A percentile compares a stretch with the other conserved stretches of the same genome.
Conservation (phyloP, 495 filamentous ascomycete genomes). For the Neurospora pannonica region DNA sequence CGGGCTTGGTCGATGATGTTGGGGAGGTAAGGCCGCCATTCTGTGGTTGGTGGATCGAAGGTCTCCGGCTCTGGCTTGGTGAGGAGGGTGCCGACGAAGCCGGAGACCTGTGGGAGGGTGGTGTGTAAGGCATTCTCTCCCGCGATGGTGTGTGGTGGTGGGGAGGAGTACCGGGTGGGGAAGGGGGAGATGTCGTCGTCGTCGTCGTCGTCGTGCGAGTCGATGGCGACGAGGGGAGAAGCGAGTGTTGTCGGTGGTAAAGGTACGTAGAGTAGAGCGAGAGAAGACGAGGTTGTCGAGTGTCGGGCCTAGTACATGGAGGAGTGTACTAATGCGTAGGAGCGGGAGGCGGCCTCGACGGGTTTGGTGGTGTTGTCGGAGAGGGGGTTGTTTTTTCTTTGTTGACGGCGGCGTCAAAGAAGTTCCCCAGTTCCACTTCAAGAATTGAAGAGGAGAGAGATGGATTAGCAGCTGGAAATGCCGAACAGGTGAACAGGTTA, state of each 20-base stretch:
- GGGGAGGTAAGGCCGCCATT: slow-evolving; percentile 20
- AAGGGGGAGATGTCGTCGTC: background rate
- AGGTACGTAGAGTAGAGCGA: slow-evolving; percentile 1
- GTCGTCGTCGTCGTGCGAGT: slow-evolving; percentile 3
- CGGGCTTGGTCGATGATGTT: slow-evolving; percentile 28
- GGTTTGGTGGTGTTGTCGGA: background rate
- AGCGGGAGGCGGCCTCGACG: background rate
- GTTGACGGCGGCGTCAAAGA: background rate
- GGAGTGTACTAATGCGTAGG: background rate
- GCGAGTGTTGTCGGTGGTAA: slow-evolving; percentile 2
- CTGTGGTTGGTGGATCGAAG: slow-evolving; percentile 40
- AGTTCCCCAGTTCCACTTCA: background rate
- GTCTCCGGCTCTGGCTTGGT: slow-evolving; percentile 48
- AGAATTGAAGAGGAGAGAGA: background rate
- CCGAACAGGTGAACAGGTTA: background rate
- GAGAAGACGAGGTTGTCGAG: background rate
- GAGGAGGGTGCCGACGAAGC: slow-evolving; percentile 57
- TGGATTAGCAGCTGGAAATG: background rate
- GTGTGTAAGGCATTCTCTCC: slow-evolving; percentile 80
- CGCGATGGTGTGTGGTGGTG: background rate
- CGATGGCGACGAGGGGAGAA: slow-evolving; percentile 7
- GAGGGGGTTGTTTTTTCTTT: background rate
- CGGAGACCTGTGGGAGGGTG: slow-evolving; percentile 73
- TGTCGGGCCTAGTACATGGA: background rate
- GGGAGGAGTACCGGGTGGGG: background rate